A percentile compares a stretch with the other conserved stretches of the same genome.
phyloP scores from a whole-genome alignment of 257 asterid genomes.

The Salvia miltiorrhiza region DNA sequence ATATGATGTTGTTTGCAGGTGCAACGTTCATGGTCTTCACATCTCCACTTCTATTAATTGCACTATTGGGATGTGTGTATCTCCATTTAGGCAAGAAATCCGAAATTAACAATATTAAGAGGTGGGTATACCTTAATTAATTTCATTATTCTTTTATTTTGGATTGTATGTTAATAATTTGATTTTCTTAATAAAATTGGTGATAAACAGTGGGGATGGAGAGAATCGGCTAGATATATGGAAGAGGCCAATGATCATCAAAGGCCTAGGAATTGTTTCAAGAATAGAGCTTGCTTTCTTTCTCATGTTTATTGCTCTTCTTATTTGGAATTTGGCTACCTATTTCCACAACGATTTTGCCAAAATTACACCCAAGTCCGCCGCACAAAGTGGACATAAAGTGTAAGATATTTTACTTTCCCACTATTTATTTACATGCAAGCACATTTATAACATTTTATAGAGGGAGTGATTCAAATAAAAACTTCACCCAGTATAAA shows the following conservation, averaged over 20 bases:
- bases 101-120: constrained; percentile 9
- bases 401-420: constrained; percentile 37
- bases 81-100: constrained; percentile 56
- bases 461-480: no score
- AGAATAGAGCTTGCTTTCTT: constrained; percentile 62
- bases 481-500: no score
- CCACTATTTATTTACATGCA: no score
- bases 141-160: no score
- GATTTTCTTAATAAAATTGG: no score
- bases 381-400: constrained; percentile 45
- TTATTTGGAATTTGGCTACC: constrained; percentile 54
- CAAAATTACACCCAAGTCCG: constrained; percentile 47
- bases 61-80: constrained; percentile 67
- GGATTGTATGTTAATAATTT: no score
- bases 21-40: constrained; percentile 42
- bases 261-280: constrained; percentile 79
- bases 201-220: constrained; percentile 27
- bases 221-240: constrained; percentile 35
- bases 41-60: constrained; percentile 59
- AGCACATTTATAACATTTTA: no score
- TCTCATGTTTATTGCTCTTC: constrained; percentile 72
- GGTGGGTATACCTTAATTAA: constrained; percentile 27
- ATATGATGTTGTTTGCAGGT: constrained; percentile 42
- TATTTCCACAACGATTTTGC: constrained; percentile 40
- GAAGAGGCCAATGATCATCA: constrained; percentile 67